Evolutionary conservation across 129 eudicot species (phyloP), one percentile per base, ranked within the genome.

Genomic region (Kitagawia praeruptora): DNA sequence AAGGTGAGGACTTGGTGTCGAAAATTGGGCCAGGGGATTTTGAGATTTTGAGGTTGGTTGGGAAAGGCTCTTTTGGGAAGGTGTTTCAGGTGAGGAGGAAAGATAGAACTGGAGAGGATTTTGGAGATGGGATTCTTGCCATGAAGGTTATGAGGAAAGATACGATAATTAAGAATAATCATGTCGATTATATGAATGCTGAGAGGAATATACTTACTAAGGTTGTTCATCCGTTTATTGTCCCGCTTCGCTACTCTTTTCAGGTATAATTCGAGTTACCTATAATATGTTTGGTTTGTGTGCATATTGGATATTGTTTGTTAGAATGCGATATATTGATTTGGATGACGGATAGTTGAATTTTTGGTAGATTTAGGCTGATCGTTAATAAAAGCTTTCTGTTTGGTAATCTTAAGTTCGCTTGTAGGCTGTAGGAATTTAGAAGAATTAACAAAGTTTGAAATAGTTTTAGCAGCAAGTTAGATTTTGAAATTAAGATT

Each of bases 71-170:
- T 8, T 93, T 93, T 84, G 98, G 93, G 84, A 95, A 95, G 86
- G 98, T 95, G 44, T 93, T 90, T 85, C 93, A 85, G 84, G 98
- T 93, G 61, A 87, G 91, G 78, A 90, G 85, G 88, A 92, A 88
- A 80, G 89, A 77, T 69, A 78, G 72, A 19, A 79, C 66, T 74
- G 80, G 70, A 44, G 83, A 79, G 41, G 76, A 74, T 67, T 85
- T 82, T 88, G 93, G 93, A 27, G 97, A 91, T 82, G 98, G 96
- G 81, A 85, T 95, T 75, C 93, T 79, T 76, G 97, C 97, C 0
- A 95, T 95, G 97, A 95, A 95, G 70, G 98, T 95, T 40, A 95
- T 95, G 97, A 87, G 91, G 77, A 95, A 95, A 78, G 97, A 95
- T 38, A 87, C 91, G 4, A 90, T 95, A 11, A 95, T 95, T 8